Base-by-base conservation (phyloP, 2,329 filamentous ascomycete species). In the Xylariaceae sp. region DNA sequence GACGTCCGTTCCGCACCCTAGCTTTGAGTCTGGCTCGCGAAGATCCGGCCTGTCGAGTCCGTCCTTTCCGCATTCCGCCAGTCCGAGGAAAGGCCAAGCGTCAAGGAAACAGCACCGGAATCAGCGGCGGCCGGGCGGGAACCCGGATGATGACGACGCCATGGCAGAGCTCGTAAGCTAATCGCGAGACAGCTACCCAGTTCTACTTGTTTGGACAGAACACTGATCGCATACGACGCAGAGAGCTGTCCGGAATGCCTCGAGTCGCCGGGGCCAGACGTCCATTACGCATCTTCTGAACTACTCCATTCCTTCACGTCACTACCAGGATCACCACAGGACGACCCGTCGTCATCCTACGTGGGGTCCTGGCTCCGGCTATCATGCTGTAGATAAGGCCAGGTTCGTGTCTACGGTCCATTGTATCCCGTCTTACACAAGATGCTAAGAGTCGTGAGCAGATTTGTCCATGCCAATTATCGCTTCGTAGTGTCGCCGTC, bases 261-360 rank as follows among this genome's bases (percentile, higher is more conserved):
- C 76, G n/a, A 80, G 79, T 66, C 86, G 94, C 55, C 89, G 94
- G 65, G 94, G 94, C 50, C 92, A 96, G 72, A 96, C 91, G 50
- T 95, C 89, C 66, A 99, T 99, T 68, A 97, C 94, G 39, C 94
- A 99, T 72, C 76, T 99, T 53, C 88, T 99, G 79, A 92, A 92
- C 75, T 95, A 96, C 72, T 85, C 88, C 42, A 77, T 90, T 18
- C 88, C 92, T 19, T 85, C 88, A 40, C 83, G 89, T 45, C 86
- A 87, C 19, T 82, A 83, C 63, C 76, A 77, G 47, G 69, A 75
- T 53, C 74, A 77, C 61, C 71, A 77, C 61, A 77, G 81, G 56
- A 78, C 83, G 34, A 79, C 81, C 64, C 83, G 88, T 53, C 80
- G 88, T 50, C 87, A 89, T 69, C 84, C 86, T 42, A 87, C 86